Evolutionary conservation across 805 yeast species (phyloP).

Genomic region (Wickerhamomyces sydowiorum): DNA sequence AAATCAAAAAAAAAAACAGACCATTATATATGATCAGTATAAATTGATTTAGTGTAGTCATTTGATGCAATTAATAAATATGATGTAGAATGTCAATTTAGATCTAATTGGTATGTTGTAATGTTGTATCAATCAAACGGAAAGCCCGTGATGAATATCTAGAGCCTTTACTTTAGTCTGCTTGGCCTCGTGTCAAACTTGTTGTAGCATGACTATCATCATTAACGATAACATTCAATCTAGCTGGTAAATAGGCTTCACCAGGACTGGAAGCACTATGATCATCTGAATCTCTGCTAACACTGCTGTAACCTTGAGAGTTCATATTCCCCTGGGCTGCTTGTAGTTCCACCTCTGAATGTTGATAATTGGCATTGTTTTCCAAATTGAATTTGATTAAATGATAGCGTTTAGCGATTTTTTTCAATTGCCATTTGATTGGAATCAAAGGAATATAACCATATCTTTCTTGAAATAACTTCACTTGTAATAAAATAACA

Average conservation of each 20-base stretch:
- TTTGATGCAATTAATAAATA: too few species aligned
- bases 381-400: constrained; percentile 29
- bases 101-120: too few species aligned
- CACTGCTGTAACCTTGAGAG: neutral
- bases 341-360: neutral
- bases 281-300: neutral
- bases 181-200: constrained; percentile 3
- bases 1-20: too few species aligned
- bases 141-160: too few species aligned
- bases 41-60: too few species aligned
- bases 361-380: constrained; percentile 24
- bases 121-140: too few species aligned
- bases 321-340: neutral
- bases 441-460: constrained; percentile 65
- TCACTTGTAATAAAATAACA: constrained; percentile 36
- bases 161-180: neutral
- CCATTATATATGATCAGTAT: too few species aligned
- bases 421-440: constrained; percentile 50
- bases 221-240: constrained; percentile 4
- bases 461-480: constrained; percentile 48
- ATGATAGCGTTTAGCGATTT: constrained; percentile 36
- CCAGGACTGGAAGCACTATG: constrained; percentile 2
- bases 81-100: too few species aligned
- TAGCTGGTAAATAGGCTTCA: neutral
- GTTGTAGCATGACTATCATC: constrained; percentile 14